Percentiles rank a stretch among this genome's conserved stretches.
Evolutionary conservation across 2,329 filamentous ascomycete species (phyloP).

Genomic region (Decorospora gaudefroyi): DNA sequence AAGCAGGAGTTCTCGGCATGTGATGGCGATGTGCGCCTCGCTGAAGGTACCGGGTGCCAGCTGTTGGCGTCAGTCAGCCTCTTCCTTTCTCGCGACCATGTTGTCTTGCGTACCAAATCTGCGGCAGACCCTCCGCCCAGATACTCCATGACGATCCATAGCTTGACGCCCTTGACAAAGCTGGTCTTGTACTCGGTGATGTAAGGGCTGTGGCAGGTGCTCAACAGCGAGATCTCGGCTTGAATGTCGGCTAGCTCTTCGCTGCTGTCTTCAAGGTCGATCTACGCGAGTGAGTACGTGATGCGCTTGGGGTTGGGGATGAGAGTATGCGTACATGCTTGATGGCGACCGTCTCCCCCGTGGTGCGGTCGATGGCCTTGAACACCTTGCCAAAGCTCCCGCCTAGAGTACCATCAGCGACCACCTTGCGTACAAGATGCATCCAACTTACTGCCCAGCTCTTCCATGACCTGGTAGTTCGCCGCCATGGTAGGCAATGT

Average conservation of each 20-base stretch:
- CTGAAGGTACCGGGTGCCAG: conserved; percentile 87
- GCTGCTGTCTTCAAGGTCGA: conserved; percentile 97
- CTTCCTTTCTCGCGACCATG: too few species aligned
- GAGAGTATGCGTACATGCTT: conserved; percentile 74
- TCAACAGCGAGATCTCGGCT: conserved; percentile 92
- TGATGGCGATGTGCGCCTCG: conserved; percentile 89
- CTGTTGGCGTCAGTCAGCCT: conserved; percentile 56
- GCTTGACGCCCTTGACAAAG: conserved; percentile 91
- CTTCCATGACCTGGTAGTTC: conserved; percentile 93
- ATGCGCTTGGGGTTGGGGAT: not conserved
- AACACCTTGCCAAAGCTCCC: conserved; percentile 97
- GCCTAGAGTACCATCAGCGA: conserved; percentile 57
- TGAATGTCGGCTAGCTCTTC: conserved; percentile 99
- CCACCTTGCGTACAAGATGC: not conserved
- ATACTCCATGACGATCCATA: conserved; percentile 99
- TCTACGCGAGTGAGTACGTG: conserved; percentile 59
- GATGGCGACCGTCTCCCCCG: conserved; percentile 92
- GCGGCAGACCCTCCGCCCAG: conserved; percentile 93
- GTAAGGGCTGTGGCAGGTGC: conserved; percentile 90
- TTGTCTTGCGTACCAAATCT: conserved; percentile 70
- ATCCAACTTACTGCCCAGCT: conserved; percentile 79
- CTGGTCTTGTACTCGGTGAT: conserved; percentile 97
- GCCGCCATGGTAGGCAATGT: conserved; percentile 65
- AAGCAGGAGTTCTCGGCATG: conserved; percentile 86
- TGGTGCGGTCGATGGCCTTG: conserved; percentile 89